Evolutionary conservation across 768 basidiomycete genomes (phyloP), one percentile per base, ranked within the genome.

Genomic region (Podaxis pistillaris): DNA sequence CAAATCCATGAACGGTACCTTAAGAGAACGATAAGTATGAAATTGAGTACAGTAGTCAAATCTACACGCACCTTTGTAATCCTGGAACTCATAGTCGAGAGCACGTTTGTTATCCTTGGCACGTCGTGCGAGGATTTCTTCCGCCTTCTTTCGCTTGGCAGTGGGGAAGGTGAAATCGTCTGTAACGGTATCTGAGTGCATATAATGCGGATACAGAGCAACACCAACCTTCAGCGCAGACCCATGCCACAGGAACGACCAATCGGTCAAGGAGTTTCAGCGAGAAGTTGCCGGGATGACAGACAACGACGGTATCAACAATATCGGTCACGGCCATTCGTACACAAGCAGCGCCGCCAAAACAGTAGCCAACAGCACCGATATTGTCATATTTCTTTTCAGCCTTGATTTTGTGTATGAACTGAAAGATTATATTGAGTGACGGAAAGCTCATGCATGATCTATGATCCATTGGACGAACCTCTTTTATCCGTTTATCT

Each of bases 1-100:
- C 79, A 62, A 82, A 83, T 7, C 82, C 81, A 63, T 83, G 82
- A 3, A 75, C 68, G 6, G 80, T 81, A 7, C 78, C 80, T 81
- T 64, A 11, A 1, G 28, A 62, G 54, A 22, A 28, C 52, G 46
- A 40, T 51, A 11, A 49, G 24, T 55, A 38, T 49, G 49, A 30
- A 9, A 17, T 41, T 19, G 17, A 30, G 51, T 22, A 17, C 4
- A 26, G 8, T 24, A 47, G 50, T 13, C 41, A 28, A 24, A 26
- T 9, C 1, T 49, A 7, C 15, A 60, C 69, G 26, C 19, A 80
- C 82, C 81, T 74, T 77, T 76, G 61, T 81, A 82, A 4, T 72
- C 71, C 57, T 72, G 74, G 65, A 83, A 78, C 68, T 83, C 81
- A 56, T 79, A 81, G 6, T 81, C 78, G 0, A 81, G 71, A 52